A percentile compares a stretch with the other conserved stretches of the same genome.
Evolutionary conservation across 1,139 yeast genomes (phyloP).

Genomic region (Sugiyamaella neomexicana): DNA sequence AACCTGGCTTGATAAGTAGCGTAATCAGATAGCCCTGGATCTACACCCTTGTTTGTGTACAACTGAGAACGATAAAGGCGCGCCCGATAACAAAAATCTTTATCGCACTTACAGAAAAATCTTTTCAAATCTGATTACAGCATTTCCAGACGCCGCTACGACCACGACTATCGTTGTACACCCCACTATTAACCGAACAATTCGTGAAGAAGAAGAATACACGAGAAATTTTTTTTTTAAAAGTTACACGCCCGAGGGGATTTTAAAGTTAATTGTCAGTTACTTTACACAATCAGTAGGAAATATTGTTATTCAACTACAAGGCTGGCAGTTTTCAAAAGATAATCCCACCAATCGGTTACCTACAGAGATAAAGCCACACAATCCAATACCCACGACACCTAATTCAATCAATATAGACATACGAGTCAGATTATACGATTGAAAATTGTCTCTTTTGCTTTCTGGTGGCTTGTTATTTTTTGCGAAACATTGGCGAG

Average conservation of each 20-base stretch:
- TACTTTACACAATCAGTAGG: no score
- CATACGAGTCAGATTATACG: no score
- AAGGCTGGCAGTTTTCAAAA: neutral
- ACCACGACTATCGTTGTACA: conserved; percentile 3
- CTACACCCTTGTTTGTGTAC: conserved; percentile 2
- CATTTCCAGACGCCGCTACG: neutral
- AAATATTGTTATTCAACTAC: neutral
- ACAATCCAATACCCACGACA: neutral
- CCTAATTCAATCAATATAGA: no score
- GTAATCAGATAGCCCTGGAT: conserved; percentile 5
- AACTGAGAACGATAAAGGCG: conserved; percentile 14
- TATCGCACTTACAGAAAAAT: conserved; percentile 13
- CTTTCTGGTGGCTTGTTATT: neutral
- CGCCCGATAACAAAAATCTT: conserved; percentile 15
- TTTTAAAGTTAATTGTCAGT: no score
- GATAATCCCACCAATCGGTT: neutral
- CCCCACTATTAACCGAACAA: neutral
- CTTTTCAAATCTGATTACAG: conserved; percentile 15
- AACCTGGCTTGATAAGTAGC: neutral
- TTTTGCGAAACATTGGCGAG: neutral
- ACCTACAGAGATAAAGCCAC: conserved; percentile 6
- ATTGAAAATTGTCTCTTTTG: neutral
- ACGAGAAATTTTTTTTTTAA: no score
- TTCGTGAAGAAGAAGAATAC: no score
- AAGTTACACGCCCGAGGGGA: no score